A percentile compares a stretch with the other conserved stretches of the same genome.
phyloP scores from a whole-genome alignment of 257 asterid species.

The Knoxia roxburghii region DNA sequence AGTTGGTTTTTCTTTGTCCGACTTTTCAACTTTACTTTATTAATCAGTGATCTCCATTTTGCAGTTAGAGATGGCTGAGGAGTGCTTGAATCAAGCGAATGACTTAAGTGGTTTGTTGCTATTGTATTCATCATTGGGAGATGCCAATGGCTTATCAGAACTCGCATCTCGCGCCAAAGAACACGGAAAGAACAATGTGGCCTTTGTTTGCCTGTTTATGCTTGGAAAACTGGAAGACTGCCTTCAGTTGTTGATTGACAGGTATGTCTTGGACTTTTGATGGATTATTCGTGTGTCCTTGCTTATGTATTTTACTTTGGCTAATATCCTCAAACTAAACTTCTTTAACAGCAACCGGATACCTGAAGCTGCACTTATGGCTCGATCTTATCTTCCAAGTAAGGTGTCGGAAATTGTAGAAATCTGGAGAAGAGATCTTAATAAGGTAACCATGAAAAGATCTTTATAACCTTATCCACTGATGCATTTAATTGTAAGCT shows the following conservation, averaged over 20 bases:
- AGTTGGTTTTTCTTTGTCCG: conserved; percentile 5
- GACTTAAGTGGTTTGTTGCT: conserved; percentile 92
- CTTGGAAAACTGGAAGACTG: conserved; percentile 92
- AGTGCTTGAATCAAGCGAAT: conserved; percentile 84
- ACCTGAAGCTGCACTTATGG: conserved; percentile 99
- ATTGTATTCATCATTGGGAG: conserved; percentile 83
- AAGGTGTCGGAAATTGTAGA: conserved; percentile 91
- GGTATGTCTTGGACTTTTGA: conserved; percentile 32
- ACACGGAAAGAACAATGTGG: conserved; percentile 90
- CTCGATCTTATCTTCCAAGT: conserved; percentile 98
- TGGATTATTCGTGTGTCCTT: background rate
- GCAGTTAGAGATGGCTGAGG: conserved; percentile 91
- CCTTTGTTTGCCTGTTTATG: conserved; percentile 90
- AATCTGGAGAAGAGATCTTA: conserved; percentile 93
- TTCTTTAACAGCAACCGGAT: conserved; percentile 78
- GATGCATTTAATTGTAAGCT: conserved; percentile 9
- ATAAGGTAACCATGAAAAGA: conserved; percentile 46
- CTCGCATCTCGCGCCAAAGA: conserved; percentile 77
- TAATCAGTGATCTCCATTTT: conserved; percentile 11
- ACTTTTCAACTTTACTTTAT: conserved; percentile 7
- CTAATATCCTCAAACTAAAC: conserved; percentile 14
- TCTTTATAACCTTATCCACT: background rate
- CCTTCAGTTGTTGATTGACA: conserved; percentile 87
- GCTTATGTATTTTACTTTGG: background rate
- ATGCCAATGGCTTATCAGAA: conserved; percentile 69